Conservation (phyloP, 2,329 filamentous ascomycete species). For the Teratosphaeria epicoccoides region DNA sequence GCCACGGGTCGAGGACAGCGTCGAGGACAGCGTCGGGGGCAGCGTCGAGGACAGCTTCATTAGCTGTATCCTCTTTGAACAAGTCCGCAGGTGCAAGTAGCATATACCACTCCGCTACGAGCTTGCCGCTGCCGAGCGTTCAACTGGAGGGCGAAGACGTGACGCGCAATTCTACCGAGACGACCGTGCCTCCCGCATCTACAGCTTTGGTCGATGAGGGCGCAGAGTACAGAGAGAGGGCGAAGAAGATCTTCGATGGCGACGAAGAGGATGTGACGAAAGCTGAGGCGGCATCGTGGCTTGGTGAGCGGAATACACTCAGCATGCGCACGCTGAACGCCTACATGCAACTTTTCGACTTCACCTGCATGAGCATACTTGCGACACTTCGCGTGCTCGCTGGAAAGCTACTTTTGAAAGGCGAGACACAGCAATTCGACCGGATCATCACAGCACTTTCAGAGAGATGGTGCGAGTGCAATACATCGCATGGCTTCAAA, state of each 20-base stretch:
- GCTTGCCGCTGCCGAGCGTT: slow-evolving; percentile 25
- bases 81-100: slow-evolving; percentile 4
- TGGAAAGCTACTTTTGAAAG: slow-evolving; percentile 67
- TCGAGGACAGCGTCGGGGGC: no score
- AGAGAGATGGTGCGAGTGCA: slow-evolving; percentile 85
- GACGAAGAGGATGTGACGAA: slow-evolving; percentile 71
- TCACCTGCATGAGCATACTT: slow-evolving; percentile 69
- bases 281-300: slow-evolving; percentile 72
- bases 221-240: slow-evolving; percentile 64
- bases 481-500: slow-evolving; percentile 87
- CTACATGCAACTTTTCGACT: slow-evolving; percentile 91
- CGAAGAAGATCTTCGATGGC: slow-evolving; percentile 73
- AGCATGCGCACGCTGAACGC: slow-evolving; percentile 52
- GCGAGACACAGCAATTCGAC: slow-evolving; percentile 94
- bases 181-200: slow-evolving; percentile 3
- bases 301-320: slow-evolving; percentile 57
- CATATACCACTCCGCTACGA: slow-evolving; percentile 12
- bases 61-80: not conserved
- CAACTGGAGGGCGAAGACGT: slow-evolving; percentile 39
- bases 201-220: slow-evolving; percentile 14
- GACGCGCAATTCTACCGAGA: slow-evolving; percentile 26
- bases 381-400: slow-evolving; percentile 70
- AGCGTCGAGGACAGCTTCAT: slow-evolving; percentile 7
- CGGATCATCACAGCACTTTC: slow-evolving; percentile 85
- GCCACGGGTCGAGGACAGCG: slow-evolving; percentile 6